A percentile compares a stretch with the other conserved stretches of the same genome.
These are phyloP conservation scores for Tricholoma sp. DNA, from an alignment of 768 basidiomycete species.

Conservation along the genomic window DNA sequence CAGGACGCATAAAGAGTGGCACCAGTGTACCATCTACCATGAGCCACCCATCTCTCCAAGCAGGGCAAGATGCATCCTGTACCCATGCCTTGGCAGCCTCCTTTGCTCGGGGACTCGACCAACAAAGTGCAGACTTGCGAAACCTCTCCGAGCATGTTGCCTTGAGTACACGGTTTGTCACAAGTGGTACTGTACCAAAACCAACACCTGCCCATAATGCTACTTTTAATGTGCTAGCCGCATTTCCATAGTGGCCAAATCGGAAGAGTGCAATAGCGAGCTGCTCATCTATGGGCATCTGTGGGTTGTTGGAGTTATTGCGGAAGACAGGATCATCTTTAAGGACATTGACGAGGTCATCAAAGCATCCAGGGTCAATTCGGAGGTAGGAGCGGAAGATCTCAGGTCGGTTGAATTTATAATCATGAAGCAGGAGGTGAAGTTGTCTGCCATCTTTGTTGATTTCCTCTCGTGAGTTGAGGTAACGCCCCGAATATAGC, in stretches of 20 bases:
- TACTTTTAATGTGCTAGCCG: constrained; percentile 23
- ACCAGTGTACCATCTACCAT: no score
- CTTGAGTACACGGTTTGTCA: constrained; percentile 22
- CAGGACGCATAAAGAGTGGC: no score
- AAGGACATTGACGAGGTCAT: constrained; percentile 14
- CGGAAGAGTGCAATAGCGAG: constrained; percentile 32
- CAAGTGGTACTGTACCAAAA: constrained; percentile 13
- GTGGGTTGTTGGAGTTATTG: constrained; percentile 16
- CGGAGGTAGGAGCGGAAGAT: constrained; percentile 15
- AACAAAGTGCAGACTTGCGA: constrained; percentile 18
- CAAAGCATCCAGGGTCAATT: constrained; percentile 19
- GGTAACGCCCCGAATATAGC: no score
- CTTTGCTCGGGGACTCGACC: constrained; percentile 27
- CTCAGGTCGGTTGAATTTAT: neutral
- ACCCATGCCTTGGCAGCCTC: constrained; percentile 35
- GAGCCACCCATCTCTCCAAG: no score
- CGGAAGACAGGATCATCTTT: constrained; percentile 14
- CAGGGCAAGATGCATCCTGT: no score
- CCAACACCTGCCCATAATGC: constrained; percentile 33
- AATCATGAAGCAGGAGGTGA: constrained; percentile 1
- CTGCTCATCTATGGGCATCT: constrained; percentile 25
- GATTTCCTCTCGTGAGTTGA: neutral
- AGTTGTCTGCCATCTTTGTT: constrained; percentile 17
- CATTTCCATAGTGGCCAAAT: constrained; percentile 35
- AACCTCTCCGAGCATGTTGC: constrained; percentile 19